Base-by-base conservation (phyloP, 129 eudicot genomes). In the Saposhnikovia divaricata region DNA sequence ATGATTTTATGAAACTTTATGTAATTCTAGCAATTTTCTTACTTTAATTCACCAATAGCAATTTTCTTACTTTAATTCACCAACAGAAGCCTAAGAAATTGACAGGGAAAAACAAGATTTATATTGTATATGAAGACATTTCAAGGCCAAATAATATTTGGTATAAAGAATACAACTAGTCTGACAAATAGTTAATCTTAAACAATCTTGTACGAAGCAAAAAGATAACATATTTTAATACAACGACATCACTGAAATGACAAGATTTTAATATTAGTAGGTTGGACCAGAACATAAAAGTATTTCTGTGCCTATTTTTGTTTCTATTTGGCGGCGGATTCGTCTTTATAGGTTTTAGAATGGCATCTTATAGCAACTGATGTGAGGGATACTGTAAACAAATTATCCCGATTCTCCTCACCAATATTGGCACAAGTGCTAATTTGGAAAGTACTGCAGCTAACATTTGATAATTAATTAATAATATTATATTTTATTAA, bases 311-410 rank as follows among this genome's bases (percentile, higher is more conserved):
- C 34, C 69, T 15, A 5, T 0, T 61, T 61, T 61, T 61, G 69
- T 61, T 61, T 61, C 69, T 61, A 61, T 61, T 61, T 61, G 69
- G 69, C 69, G 69, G 69, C 69, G 69, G 69, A 61, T 61, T 61
- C 27, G 69, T 61, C 15, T 61, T n/a, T 61, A 23, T n/a, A 61
- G 69, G 69, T 2, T 21, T 25, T 61, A 61, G 15, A 61, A 61
- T 61, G 34, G 69, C 69, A 61, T 61, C 6, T n/a, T 3, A 9
- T 3, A 9, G 63, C 25, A 16, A 18, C 9, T 40, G 43, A 40
- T 50, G n/a, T 50, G n/a, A 51, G 59, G 21, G 59, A 16, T 51
- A 25, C 12, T 8, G 50, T 61, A 61, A 9, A 61, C 34, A 61
- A 59, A 61, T n/a, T 25, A n/a, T 9, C 16, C 28, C 9, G 15